Evolutionary conservation across 257 asterid species (phyloP), one percentile per base, ranked within the genome.

Genomic region (Solanum gracilifrons): DNA sequence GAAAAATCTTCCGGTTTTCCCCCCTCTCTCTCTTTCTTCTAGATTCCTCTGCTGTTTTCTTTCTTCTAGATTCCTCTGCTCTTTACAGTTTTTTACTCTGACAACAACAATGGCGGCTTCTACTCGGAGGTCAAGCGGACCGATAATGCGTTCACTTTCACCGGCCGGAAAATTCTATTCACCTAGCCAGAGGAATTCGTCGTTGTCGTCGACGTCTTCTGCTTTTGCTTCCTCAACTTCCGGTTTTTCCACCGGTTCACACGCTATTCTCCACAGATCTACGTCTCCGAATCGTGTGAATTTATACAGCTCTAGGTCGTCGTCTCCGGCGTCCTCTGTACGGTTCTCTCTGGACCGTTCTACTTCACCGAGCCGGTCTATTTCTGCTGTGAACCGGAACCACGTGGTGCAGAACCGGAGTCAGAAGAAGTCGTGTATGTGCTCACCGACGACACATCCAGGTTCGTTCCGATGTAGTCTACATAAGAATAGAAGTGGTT

Each of bases 381-480:
- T 91, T 31, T 90, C 93, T 21, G 88, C 88, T 6, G 51, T 84
- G 55, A 87, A 80, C 88, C 79, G 86, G 86, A 86, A 73, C 33
- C 92, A 64, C 16, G 87, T 69, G 72, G 87, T 27, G 55, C 31
- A 39, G 76, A 82, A 37, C 74, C 82, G 33, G 23, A 77, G 71
- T 32, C 82, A 41, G 91, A 94, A 86, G 92, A 79, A 89, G 88
- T 80, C 93, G 46, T 94, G 97, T 55, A 88, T 90, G 95, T 94
- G 97, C 87, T 92, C 97, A 11, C 97, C 95, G 12, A 93, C 95
- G 1, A 94, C 87, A 69, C 97, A 94, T 89, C 95, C 97, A 9
- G 97, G 97, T 15, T 94, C 97, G 80, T 94, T 94, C 89, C 88
- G 97, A 48, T 94, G 97, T 91, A 90, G 95, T 82, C 87, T 92